Conservation (phyloP, 1,284 basidiomycete species). For the Puccinia coronata region DNA sequence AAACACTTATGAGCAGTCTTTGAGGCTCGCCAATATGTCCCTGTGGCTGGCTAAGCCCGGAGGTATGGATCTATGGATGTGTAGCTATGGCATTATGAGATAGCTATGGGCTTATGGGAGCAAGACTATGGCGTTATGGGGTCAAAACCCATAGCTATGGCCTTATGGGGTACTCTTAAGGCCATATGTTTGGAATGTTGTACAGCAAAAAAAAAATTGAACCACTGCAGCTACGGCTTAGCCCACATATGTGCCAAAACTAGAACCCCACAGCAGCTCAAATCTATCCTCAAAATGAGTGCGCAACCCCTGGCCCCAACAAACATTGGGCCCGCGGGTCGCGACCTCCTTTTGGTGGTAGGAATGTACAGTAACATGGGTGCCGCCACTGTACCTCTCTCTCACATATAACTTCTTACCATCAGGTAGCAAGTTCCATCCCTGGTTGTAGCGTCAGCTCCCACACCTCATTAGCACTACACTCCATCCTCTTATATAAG, state of each 20-base stretch:
- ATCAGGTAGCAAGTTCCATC: no score
- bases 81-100: no score
- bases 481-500: no score
- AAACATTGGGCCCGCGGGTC: not conserved
- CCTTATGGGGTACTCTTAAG: not conserved
- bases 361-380: not conserved
- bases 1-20: no score
- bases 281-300: no score
- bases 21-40: not conserved
- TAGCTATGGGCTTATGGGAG: not conserved
- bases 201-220: not conserved
- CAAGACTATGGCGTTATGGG: not conserved
- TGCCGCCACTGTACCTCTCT: no score
- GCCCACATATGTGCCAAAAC: not conserved
- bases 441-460: no score
- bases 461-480: no score
- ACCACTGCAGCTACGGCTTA: not conserved
- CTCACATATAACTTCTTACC: no score
- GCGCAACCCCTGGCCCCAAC: not conserved
- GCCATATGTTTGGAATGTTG: not conserved
- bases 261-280: not conserved
- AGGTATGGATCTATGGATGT: not conserved
- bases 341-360: not conserved
- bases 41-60: not conserved
- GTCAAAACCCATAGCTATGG: not conserved